These are phyloP conservation scores for Pythium phragmiticola DNA, from an alignment of 352 stramenopile species.

Conservation along the genomic window DNA sequence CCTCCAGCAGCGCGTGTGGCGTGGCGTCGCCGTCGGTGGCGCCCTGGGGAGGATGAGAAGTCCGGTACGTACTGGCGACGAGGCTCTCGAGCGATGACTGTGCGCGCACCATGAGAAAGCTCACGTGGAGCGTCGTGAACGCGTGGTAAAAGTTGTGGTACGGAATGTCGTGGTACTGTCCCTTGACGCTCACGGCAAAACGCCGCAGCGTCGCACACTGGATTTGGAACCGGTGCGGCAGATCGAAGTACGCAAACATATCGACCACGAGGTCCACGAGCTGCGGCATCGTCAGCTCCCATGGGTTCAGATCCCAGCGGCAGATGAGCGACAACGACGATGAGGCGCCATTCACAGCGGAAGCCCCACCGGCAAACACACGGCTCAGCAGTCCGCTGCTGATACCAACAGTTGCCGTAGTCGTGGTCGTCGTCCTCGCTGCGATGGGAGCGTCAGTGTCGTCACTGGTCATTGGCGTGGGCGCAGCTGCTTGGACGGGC, in stretches of 20 bases:
- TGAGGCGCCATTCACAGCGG: constrained; percentile 11
- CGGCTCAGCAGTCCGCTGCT: constrained; percentile 20
- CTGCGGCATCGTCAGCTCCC: constrained; percentile 54
- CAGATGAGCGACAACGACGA: constrained; percentile 24
- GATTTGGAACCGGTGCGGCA: constrained; percentile 63
- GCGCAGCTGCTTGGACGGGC: constrained; percentile 5
- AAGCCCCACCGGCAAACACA: constrained; percentile 8
- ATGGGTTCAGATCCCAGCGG: constrained; percentile 63
- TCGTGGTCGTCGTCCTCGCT: not conserved
- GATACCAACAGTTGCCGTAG: not conserved
- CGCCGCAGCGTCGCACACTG: constrained; percentile 52
- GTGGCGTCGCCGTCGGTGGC: not conserved
- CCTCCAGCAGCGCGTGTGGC: constrained; percentile 39
- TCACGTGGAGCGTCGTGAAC: constrained; percentile 80
- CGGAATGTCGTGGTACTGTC: constrained; percentile 76
- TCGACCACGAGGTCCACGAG: constrained; percentile 67
- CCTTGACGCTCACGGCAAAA: constrained; percentile 67
- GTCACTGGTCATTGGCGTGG: not conserved
- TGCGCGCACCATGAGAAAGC: constrained; percentile 67
- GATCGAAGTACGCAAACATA: constrained; percentile 70
- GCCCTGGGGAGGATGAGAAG: not conserved
- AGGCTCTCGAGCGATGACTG: constrained; percentile 39
- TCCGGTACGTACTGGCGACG: constrained; percentile 14
- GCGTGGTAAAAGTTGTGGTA: constrained; percentile 89
- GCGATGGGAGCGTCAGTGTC: not conserved